phyloP scores from a whole-genome alignment of 805 yeast species.

The Martiniozyma abietophila region DNA sequence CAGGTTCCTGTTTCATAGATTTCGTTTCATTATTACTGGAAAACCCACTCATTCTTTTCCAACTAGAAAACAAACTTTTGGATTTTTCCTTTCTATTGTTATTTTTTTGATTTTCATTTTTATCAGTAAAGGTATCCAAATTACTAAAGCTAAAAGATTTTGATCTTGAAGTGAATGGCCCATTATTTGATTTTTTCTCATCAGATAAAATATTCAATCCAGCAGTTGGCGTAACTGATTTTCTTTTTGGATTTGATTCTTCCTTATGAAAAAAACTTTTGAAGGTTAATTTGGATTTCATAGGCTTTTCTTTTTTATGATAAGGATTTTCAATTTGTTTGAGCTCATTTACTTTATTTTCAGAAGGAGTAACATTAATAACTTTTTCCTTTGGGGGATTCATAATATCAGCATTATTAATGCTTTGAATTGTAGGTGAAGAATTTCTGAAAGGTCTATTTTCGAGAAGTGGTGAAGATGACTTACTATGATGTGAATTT shows the following conservation, averaged over 20 bases:
- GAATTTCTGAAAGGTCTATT: constrained; percentile 8
- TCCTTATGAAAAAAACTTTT: constrained; percentile 22
- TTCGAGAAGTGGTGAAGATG: neutral
- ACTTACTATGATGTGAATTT: no score
- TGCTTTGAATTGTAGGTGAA: constrained; percentile 11
- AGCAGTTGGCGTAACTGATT: neutral
- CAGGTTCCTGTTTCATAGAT: neutral
- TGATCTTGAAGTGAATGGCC: constrained; percentile 8
- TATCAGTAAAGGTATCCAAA: constrained; percentile 2
- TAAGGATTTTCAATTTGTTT: constrained; percentile 1
- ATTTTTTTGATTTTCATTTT: no score
- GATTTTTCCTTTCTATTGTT: constrained; percentile 19
- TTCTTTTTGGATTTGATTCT: constrained; percentile 1
- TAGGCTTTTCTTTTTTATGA: constrained; percentile 6
- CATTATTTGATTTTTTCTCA: neutral
- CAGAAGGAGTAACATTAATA: constrained; percentile 7
- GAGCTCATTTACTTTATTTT: neutral
- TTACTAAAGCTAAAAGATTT: constrained; percentile 11
- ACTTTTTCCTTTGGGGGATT: constrained; percentile 3
- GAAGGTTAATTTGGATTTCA: constrained; percentile 20
- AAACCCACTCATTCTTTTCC: constrained; percentile 24
- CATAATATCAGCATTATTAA: constrained; percentile 5
- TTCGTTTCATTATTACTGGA: constrained; percentile 2
- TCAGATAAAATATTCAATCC: no score
- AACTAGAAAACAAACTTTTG: constrained; percentile 21